phyloP scores from a whole-genome alignment of 495 filamentous ascomycete species.

The Neurospora sp. region DNA sequence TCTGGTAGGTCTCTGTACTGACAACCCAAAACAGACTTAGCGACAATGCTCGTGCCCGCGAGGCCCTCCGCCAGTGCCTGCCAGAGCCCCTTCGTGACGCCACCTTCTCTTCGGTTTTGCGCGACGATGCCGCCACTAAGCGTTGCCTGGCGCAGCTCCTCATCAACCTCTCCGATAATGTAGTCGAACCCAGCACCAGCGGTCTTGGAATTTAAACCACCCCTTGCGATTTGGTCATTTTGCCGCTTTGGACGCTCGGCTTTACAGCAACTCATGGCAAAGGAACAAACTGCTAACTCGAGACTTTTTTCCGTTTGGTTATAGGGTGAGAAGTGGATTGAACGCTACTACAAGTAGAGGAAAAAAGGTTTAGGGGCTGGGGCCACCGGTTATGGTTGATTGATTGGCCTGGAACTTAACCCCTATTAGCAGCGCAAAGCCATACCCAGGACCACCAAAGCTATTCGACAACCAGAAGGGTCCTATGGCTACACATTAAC shows the following conservation, averaged over 20 bases:
- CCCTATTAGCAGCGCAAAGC: neutral
- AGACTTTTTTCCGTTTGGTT: neutral
- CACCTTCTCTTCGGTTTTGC: conserved; percentile 91
- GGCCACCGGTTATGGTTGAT: neutral
- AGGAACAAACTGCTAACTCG: neutral
- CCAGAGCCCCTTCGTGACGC: conserved; percentile 93
- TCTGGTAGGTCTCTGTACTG: conserved; percentile 5
- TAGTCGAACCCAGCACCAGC: conserved; percentile 48
- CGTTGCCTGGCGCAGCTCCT: conserved; percentile 92
- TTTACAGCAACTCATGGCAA: neutral
- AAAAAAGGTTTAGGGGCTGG: neutral
- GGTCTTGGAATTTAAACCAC: conserved; percentile 21
- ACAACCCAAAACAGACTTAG: conserved; percentile 51
- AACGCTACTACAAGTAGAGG: conserved; percentile 8
- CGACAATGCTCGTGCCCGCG: conserved; percentile 91
- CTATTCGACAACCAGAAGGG: neutral
- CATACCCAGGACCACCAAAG: neutral
- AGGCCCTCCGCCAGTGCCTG: conserved; percentile 92
- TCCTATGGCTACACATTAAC: neutral
- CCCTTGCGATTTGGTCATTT: neutral
- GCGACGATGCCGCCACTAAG: conserved; percentile 96
- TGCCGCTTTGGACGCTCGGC: neutral
- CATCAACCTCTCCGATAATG: conserved; percentile 92
- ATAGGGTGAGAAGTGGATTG: conserved; percentile 18
- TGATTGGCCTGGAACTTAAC: neutral